These are phyloP conservation scores for Pichia kluyveri DNA, from an alignment of 805 yeast species.

Conservation along the genomic window DNA sequence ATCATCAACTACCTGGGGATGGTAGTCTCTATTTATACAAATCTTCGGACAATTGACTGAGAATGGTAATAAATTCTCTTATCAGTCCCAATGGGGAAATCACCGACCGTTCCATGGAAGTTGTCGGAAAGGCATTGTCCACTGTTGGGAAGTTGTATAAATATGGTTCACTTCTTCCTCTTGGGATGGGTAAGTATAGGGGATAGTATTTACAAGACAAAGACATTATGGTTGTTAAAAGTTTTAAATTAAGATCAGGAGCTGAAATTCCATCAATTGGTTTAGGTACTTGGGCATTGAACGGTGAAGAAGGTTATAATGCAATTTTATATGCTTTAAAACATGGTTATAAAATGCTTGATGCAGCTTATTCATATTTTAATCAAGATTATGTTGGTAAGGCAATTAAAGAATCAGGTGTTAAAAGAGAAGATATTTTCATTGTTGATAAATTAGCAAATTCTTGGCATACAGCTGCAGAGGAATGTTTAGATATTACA, in stretches of 20 bases:
- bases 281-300: slow-evolving; percentile 44
- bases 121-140: no score
- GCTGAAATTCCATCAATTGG: slow-evolving; percentile 46
- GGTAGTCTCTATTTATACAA: no score
- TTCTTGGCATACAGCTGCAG: slow-evolving; percentile 24
- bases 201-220: no score
- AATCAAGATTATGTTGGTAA: slow-evolving; percentile 53
- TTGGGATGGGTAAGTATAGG: no score
- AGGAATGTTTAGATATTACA: slow-evolving; percentile 34
- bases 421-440: slow-evolving; percentile 28
- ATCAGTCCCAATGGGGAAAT: no score
- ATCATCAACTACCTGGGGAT: no score
- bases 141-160: no score
- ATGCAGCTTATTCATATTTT: slow-evolving; percentile 54
- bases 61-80: no score
- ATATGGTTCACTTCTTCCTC: no score
- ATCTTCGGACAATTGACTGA: no score
- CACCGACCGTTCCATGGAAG: no score
- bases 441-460: slow-evolving; percentile 29
- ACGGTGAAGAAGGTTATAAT: slow-evolving; percentile 28
- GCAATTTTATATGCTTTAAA: slow-evolving; percentile 49
- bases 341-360: slow-evolving; percentile 65
- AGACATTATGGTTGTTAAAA: background rate
- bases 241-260: slow-evolving; percentile 29
- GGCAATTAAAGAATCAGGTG: slow-evolving; percentile 39